Percentiles rank a stretch among this genome's conserved stretches.
phyloP scores from a whole-genome alignment of 768 basidiomycete species.

The Fistulinella prunicolor region DNA sequence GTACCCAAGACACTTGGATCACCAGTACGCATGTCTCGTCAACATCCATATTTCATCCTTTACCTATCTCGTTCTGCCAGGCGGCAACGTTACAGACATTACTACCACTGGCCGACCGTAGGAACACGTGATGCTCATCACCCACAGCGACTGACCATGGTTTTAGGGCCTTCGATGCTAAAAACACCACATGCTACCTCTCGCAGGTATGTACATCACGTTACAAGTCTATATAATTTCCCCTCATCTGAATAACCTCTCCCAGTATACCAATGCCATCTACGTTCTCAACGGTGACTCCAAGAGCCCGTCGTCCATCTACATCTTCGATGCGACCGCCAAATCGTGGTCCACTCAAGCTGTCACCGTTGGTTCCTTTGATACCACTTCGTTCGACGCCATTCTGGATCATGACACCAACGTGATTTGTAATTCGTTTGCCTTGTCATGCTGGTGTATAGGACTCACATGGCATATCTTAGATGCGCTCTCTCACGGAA shows the following conservation, averaged over 20 bases:
- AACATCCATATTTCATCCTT: neutral
- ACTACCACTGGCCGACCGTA: conserved; percentile 78
- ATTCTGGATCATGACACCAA: conserved; percentile 96
- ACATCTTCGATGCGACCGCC: conserved; percentile 75
- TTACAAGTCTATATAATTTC: too few species aligned
- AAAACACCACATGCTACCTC: conserved; percentile 68
- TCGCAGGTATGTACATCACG: conserved; percentile 52
- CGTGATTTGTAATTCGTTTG: conserved; percentile 58
- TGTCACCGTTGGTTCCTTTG: conserved; percentile 51
- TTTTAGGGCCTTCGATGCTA: conserved; percentile 60
- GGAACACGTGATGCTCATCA: conserved; percentile 26
- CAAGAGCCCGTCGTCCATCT: conserved; percentile 62
- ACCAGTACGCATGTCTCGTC: conserved; percentile 38
- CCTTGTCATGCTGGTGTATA: neutral
- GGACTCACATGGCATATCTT: neutral
- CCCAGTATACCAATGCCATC: conserved; percentile 78
- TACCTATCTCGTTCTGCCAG: conserved; percentile 15
- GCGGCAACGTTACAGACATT: conserved; percentile 54
- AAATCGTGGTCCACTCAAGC: conserved; percentile 79
- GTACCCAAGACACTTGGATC: conserved; percentile 66
- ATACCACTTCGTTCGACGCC: conserved; percentile 60
- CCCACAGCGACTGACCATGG: neutral
- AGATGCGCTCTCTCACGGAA: conserved; percentile 69
- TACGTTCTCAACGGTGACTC: conserved; percentile 81
- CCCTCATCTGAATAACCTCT: too few species aligned